Base-by-base conservation (phyloP, 2,329 filamentous ascomycete genomes). In the Xylariaceae sp. region DNA sequence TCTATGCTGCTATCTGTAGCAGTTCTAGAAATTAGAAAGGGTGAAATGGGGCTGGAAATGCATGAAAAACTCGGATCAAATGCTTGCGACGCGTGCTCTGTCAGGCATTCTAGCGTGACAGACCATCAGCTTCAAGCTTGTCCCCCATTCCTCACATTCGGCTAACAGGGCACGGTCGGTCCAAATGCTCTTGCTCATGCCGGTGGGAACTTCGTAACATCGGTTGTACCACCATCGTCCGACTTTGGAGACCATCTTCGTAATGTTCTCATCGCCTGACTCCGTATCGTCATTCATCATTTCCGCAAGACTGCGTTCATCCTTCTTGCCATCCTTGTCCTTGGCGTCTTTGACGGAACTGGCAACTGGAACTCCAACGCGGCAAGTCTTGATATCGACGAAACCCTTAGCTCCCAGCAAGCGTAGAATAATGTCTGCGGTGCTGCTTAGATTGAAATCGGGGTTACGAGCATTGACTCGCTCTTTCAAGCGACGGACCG, bases 161-260 rank as follows among this genome's bases (percentile, higher is more conserved):
- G 81, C 75, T 42, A 97, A 73, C 27, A 97, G 71, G 10, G 78
- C 77, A 48, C 78, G 81, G 64, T 96, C 87, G 42, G 77, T 79
- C 86, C 91, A 97, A 58, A 97, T 88, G 66, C 87, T 81, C 41
- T 74, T 72, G 42, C 73, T 71, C 44, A 75, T 76, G 69, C 51
- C 80, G 68, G 9, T 84, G 75, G 5, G 80, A 76, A 49, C 79
- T 69, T 96, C 92, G 66, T 96, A 97, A 73, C 92, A 96, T 45
- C 87, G 83, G 10, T 83, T 88, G 69, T 96, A 97, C 94, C 94
- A 99, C 90, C 92, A 97, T 39, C 94, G 81, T 2, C 90, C 92
- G 11, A 97, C 92, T 55, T 85, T 86, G 14, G 90, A 87, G 18
- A 97, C 90, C 77, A 95, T 95, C 63, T 89, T 91, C 12, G 90